Evolutionary conservation across 176 grass and related monocot species (phyloP).

Genomic region (Cenchrus fungigraminus): DNA sequence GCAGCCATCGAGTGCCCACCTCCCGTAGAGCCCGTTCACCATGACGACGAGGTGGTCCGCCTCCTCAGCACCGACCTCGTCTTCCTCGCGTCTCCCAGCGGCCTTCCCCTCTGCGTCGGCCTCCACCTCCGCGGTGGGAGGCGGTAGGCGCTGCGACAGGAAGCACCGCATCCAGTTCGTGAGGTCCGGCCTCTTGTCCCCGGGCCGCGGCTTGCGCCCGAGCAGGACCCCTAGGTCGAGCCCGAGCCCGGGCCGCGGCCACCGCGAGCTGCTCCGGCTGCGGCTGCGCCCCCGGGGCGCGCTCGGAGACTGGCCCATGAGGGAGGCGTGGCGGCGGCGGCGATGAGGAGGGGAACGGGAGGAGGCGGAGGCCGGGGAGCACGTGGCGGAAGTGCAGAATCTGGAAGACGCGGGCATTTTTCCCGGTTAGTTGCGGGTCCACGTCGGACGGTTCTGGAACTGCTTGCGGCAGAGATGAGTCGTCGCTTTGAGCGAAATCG

Average conservation of each 20-base stretch:
- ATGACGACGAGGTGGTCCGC: slow-evolving; percentile 77
- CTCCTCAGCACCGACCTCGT: slow-evolving; percentile 44
- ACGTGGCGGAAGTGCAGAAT: slow-evolving; percentile 41
- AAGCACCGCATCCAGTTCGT: slow-evolving; percentile 38
- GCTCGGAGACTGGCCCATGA: slow-evolving; percentile 37
- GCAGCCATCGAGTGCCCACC: slow-evolving; percentile 25
- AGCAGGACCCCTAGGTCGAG: slow-evolving; percentile 38
- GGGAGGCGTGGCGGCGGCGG: background rate
- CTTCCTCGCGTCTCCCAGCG: slow-evolving; percentile 41
- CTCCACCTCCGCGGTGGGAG: background rate
- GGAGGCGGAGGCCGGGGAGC: slow-evolving; percentile 13
- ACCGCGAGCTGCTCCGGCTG: background rate
- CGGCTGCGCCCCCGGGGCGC: background rate
- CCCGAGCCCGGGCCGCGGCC: slow-evolving; percentile 3
- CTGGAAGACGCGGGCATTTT: slow-evolving; percentile 45
- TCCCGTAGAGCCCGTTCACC: slow-evolving; percentile 75
- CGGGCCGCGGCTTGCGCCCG: slow-evolving; percentile 29
- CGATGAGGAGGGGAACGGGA: slow-evolving; percentile 1
- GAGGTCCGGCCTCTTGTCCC: slow-evolving; percentile 27
- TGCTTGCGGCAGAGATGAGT: background rate
- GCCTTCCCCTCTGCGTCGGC: slow-evolving; percentile 47
- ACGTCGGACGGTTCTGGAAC: slow-evolving; percentile 36
- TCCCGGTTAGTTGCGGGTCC: slow-evolving; percentile 18
- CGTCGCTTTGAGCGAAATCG: background rate
- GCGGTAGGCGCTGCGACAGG: slow-evolving; percentile 17